phyloP scores from a whole-genome alignment of 805 yeast species.

The Lachancea thermotolerans region DNA sequence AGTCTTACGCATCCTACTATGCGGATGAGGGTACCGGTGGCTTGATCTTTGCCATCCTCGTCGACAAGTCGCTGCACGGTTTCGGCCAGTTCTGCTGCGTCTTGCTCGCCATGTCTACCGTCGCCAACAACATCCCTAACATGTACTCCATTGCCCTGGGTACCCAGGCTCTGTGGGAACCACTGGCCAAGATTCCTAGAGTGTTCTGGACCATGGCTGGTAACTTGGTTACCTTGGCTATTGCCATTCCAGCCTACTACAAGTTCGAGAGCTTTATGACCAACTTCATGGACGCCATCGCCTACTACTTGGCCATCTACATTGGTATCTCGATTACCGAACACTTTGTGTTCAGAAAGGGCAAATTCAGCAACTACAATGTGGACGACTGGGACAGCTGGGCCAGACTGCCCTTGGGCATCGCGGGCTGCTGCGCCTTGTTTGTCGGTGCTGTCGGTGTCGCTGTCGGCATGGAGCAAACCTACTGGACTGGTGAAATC shows the following conservation, averaged over 20 bases:
- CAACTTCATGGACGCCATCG: constrained; percentile 86
- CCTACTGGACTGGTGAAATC: constrained; percentile 73
- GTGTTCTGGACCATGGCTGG: constrained; percentile 74
- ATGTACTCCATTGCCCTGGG: constrained; percentile 86
- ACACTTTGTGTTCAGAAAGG: constrained; percentile 71
- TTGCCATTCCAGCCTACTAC: constrained; percentile 84
- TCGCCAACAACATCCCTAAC: constrained; percentile 89
- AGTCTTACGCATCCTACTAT: constrained; percentile 46
- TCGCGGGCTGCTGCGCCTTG: constrained; percentile 72
- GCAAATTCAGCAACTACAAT: constrained; percentile 51
- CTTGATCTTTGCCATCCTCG: constrained; percentile 69
- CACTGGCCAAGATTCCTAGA: constrained; percentile 71
- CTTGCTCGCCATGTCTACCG: constrained; percentile 73
- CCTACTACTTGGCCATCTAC: constrained; percentile 85
- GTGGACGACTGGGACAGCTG: constrained; percentile 54
- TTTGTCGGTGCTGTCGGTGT: constrained; percentile 82
- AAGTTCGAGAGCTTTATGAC: constrained; percentile 64
- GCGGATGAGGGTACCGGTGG: constrained; percentile 65
- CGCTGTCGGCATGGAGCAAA: constrained; percentile 80
- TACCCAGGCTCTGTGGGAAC: constrained; percentile 79
- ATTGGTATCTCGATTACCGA: constrained; percentile 69
- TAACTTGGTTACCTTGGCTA: constrained; percentile 70
- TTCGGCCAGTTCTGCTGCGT: constrained; percentile 90
- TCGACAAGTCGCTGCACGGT: constrained; percentile 73
- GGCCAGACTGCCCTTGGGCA: constrained; percentile 61